A percentile compares a stretch with the other conserved stretches of the same genome.
These are phyloP conservation scores for Epichloe elymi DNA, from an alignment of 2,329 filamentous ascomycete genomes.

Conservation along the genomic window DNA sequence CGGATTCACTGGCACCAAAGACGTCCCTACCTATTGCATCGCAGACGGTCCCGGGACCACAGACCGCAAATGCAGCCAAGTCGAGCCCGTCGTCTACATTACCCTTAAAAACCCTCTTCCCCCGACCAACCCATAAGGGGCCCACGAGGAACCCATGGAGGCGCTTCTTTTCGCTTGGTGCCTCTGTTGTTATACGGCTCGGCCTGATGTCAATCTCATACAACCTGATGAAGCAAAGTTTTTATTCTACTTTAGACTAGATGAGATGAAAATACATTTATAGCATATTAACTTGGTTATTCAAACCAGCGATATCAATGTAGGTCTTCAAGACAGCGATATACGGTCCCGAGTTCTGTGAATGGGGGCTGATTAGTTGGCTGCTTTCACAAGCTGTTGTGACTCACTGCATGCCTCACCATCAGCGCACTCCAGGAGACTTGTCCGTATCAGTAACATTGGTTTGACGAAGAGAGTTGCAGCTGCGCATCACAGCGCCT, in stretches of 20 bases:
- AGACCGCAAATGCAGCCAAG: accelerated
- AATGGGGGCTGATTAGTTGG: no score
- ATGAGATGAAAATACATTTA: no score
- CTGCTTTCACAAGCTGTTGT: no score
- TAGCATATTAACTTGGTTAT: no score
- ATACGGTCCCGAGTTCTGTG: slow-evolving; percentile 32
- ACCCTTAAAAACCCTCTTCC: accelerated
- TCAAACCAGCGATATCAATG: slow-evolving; percentile 26
- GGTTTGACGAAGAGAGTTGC: no score
- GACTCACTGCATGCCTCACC: neutral
- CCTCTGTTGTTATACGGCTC: no score
- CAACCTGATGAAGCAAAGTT: no score
- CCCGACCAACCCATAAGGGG: accelerated
- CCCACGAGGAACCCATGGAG: no score
- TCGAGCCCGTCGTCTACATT: accelerated
- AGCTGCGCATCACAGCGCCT: no score
- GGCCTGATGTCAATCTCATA: no score
- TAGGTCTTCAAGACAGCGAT: slow-evolving; percentile 39
- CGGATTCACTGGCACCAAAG: accelerated
- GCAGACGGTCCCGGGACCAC: accelerated
- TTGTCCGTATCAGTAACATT: neutral
- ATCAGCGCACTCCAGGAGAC: neutral
- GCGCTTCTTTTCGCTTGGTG: no score
- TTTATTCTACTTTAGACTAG: no score
- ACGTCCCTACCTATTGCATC: accelerated